Evolutionary conservation across 805 yeast species (phyloP).

Genomic region (Metschnikowia lachancei): DNA sequence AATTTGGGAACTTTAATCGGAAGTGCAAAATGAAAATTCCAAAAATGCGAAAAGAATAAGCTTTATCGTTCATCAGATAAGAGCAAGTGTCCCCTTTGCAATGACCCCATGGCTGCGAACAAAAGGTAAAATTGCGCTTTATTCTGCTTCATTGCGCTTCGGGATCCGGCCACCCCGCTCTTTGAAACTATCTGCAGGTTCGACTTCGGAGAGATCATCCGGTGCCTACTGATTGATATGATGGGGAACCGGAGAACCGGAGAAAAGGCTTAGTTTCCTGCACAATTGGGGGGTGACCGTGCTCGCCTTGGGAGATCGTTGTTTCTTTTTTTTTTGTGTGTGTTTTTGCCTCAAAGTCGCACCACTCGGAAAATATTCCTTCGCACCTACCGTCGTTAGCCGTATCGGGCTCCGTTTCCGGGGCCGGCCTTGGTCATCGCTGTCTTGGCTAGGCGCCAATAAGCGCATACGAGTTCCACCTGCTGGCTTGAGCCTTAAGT

Average conservation of each 20-base stretch:
- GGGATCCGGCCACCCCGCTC: background rate
- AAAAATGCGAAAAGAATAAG: too few species aligned
- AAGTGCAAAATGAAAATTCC: too few species aligned
- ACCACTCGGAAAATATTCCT: too few species aligned
- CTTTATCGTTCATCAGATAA: too few species aligned
- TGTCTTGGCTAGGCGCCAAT: too few species aligned
- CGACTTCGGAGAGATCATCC: too few species aligned
- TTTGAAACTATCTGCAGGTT: background rate
- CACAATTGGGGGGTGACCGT: background rate
- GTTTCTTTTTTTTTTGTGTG: background rate
- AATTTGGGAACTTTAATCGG: too few species aligned
- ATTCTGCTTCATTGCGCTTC: background rate
- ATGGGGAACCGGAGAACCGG: background rate
- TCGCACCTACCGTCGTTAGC: too few species aligned
- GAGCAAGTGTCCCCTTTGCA: too few species aligned
- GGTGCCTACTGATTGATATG: background rate
- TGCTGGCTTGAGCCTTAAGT: background rate
- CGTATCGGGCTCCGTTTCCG: conserved; percentile 4
- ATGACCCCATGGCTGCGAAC: too few species aligned
- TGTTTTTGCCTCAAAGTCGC: background rate
- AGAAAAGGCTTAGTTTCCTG: background rate
- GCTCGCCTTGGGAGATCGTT: background rate
- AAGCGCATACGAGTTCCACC: too few species aligned
- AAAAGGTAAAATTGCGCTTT: too few species aligned
- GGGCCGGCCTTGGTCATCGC: background rate